These are phyloP conservation scores for Chaetomium tenue DNA, from an alignment of 495 filamentous ascomycete species.

Conservation along the genomic window DNA sequence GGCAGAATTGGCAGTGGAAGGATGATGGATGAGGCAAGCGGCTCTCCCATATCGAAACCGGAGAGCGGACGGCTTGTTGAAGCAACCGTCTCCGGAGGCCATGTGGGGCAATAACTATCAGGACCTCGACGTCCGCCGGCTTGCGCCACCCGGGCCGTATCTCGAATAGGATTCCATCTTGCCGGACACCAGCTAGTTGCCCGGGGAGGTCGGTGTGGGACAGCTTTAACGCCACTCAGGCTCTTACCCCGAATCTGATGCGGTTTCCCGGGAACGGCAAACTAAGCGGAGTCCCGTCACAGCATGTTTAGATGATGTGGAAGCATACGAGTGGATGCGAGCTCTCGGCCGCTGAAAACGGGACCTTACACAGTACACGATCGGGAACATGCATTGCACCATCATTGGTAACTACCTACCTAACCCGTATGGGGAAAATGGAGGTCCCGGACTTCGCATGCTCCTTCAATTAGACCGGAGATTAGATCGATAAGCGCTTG, in stretches of 20 bases:
- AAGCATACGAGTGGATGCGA: neutral
- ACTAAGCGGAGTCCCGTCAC: too few relatives aligned
- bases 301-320: neutral
- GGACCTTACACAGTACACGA: neutral
- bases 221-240: too few relatives aligned
- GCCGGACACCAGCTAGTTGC: neutral
- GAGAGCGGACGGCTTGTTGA: neutral
- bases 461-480: neutral
- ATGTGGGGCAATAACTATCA: neutral
- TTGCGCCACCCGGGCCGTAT: neutral
- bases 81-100: neutral
- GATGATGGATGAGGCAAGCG: neutral
- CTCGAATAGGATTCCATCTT: neutral
- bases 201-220: too few relatives aligned
- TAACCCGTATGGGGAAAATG: neutral
- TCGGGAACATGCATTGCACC: neutral
- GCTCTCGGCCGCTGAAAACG: conserved; percentile 10
- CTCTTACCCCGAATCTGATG: too few relatives aligned
- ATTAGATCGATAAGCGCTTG: conserved; percentile 8
- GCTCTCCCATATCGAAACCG: neutral
- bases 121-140: neutral
- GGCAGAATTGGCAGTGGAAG: neutral
- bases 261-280: too few relatives aligned
- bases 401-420: neutral
- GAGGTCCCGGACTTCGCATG: neutral